phyloP scores from a whole-genome alignment of 2,329 filamentous ascomycete species.

The Ascochyta viciae-villosae region DNA sequence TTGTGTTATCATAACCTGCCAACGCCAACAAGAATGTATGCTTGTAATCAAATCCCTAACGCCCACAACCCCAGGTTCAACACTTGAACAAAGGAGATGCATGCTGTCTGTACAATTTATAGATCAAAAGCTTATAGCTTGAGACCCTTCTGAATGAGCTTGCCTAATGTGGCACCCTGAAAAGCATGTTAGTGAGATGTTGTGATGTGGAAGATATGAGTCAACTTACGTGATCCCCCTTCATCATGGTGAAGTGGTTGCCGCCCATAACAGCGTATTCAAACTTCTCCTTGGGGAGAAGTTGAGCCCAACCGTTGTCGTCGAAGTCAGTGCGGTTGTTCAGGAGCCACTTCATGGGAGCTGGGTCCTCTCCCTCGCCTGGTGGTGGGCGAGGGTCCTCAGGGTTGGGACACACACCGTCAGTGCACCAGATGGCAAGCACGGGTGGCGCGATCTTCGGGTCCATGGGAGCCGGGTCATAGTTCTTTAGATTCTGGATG shows the following conservation, averaged over 20 bases:
- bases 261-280: constrained; percentile 71
- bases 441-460: constrained; percentile 66
- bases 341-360: constrained; percentile 69
- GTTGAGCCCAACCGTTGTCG: constrained; percentile 73
- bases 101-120: constrained; percentile 35
- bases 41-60: constrained; percentile 23
- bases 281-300: constrained; percentile 67
- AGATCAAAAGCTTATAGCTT: constrained; percentile 34
- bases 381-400: constrained; percentile 71
- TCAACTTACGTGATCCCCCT: constrained; percentile 59
- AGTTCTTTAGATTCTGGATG: constrained; percentile 72
- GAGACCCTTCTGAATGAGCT: constrained; percentile 54
- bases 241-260: constrained; percentile 81
- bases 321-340: constrained; percentile 77
- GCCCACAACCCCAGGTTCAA: constrained; percentile 43
- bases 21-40: constrained; percentile 20
- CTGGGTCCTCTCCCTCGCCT: constrained; percentile 62
- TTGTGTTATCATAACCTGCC: constrained; percentile 1
- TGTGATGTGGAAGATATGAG: neutral
- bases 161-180: constrained; percentile 50
- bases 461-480: constrained; percentile 70
- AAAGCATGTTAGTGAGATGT: constrained; percentile 31
- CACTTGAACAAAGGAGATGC: constrained; percentile 45
- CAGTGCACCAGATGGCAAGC: constrained; percentile 73
- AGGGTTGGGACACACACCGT: constrained; percentile 73